These are phyloP conservation scores for Lachnellula arida DNA, from an alignment of 2,329 filamentous ascomycete genomes.

Conservation along the genomic window DNA sequence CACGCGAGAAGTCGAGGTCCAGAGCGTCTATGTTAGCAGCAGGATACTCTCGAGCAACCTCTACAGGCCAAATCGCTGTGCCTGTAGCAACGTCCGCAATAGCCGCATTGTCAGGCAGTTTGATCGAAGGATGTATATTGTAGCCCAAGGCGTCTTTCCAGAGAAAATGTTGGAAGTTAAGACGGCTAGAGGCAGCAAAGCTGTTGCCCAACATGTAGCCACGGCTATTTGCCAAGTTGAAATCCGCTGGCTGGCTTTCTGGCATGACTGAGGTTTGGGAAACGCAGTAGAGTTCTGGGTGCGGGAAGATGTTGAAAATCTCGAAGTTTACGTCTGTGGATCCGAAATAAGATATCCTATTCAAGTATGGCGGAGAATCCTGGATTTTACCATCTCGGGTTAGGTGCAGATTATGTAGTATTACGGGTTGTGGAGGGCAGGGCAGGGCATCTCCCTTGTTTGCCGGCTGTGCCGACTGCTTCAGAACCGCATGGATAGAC, in stretches of 20 bases:
- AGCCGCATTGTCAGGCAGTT: neutral
- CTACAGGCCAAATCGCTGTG: neutral
- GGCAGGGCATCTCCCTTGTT: no score
- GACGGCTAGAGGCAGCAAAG: neutral
- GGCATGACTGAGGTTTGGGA: no score
- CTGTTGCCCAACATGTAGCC: constrained; percentile 1
- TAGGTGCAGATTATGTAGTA: no score
- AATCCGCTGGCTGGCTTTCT: neutral
- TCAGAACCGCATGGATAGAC: no score
- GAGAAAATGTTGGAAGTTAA: constrained; percentile 1
- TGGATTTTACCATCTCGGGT: no score
- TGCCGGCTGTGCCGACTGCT: no score
- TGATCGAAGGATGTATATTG: constrained; percentile 1
- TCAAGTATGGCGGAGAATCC: no score
- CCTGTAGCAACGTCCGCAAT: constrained; percentile 1
- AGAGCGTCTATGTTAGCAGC: neutral
- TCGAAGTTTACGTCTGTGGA: no score
- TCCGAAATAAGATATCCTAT: no score
- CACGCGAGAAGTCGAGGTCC: neutral
- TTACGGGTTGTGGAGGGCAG: no score
- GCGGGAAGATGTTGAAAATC: no score
- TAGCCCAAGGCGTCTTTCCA: constrained; percentile 1
- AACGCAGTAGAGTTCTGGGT: no score
- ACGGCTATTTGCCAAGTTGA: neutral
- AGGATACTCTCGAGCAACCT: neutral